These are phyloP conservation scores for Leccinum fuscescens DNA, from an alignment of 1,284 basidiomycete genomes.

Conservation along the genomic window DNA sequence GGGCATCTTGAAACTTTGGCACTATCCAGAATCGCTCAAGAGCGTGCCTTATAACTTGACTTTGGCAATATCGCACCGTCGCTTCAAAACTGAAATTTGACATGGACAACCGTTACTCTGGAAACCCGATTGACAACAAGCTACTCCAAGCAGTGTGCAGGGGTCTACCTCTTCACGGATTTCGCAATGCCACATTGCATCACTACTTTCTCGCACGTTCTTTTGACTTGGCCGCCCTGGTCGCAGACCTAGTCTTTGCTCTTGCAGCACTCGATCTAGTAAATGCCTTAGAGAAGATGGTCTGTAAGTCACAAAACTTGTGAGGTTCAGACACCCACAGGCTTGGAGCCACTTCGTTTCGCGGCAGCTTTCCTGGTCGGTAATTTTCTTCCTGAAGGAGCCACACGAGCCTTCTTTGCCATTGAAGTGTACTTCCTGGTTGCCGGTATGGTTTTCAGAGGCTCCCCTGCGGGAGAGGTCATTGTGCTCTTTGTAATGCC, in stretches of 20 bases:
- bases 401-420: constrained; percentile 41
- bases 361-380: constrained; percentile 41
- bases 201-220: constrained; percentile 35
- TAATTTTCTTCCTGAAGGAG: constrained; percentile 35
- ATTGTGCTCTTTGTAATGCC: neutral
- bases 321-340: constrained; percentile 18
- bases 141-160: neutral
- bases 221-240: constrained; percentile 30
- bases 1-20: neutral
- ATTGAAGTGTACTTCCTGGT: constrained; percentile 34
- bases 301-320: neutral
- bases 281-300: constrained; percentile 41
- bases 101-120: neutral
- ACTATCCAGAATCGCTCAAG: neutral
- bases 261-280: constrained; percentile 34
- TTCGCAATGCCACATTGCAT: neutral
- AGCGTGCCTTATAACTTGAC: neutral
- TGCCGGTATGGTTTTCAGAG: constrained; percentile 27
- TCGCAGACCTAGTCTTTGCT: neutral
- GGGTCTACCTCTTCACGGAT: neutral
- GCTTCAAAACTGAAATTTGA: neutral
- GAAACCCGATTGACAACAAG: neutral
- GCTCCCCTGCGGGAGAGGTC: constrained; percentile 22
- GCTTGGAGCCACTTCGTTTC: constrained; percentile 25
- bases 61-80: constrained; percentile 3